A percentile compares a stretch with the other conserved stretches of the same genome.
Conservation (phyloP, 768 basidiomycete genomes). For the Leccinum disarticulatum region DNA sequence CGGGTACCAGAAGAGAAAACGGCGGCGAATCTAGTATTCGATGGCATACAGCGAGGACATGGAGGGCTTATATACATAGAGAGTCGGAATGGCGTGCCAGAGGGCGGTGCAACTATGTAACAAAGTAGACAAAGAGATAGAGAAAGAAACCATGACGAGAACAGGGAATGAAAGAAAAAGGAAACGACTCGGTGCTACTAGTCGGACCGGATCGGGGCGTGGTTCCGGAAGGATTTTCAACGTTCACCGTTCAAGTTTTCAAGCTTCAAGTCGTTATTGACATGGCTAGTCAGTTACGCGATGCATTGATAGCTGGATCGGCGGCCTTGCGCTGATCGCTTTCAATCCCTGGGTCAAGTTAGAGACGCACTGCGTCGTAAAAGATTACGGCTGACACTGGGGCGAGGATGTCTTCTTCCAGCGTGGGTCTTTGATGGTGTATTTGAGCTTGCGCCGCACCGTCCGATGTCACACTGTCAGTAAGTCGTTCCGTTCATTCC, state of each 20-base stretch:
- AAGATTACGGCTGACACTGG: conserved; percentile 99
- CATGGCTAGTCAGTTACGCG: no score
- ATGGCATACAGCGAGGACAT: not conserved
- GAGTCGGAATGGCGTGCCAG: no score
- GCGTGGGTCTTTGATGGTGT: conserved; percentile 96
- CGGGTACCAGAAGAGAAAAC: not conserved
- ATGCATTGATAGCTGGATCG: conserved; percentile 60
- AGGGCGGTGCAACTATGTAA: not conserved
- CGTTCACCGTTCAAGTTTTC: no score
- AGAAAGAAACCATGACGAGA: no score
- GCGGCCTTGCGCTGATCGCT: conserved; percentile 78
- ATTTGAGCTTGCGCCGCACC: conserved; percentile 90
- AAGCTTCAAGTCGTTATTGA: no score
- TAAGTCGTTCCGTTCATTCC: conserved; percentile 21
- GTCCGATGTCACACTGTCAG: conserved; percentile 67
- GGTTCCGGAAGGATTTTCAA: no score
- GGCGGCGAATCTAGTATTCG: not conserved
- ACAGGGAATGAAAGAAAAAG: no score
- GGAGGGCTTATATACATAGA: not conserved
- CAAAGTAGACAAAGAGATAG: not conserved
- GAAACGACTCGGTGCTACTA: no score
- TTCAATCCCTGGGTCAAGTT: conserved; percentile 99
- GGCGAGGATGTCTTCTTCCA: conserved; percentile 85
- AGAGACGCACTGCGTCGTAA: conserved; percentile 88
- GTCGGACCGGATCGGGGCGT: no score